Base-by-base conservation (phyloP, 805 yeast species). In the Yamadazyma sp. region DNA sequence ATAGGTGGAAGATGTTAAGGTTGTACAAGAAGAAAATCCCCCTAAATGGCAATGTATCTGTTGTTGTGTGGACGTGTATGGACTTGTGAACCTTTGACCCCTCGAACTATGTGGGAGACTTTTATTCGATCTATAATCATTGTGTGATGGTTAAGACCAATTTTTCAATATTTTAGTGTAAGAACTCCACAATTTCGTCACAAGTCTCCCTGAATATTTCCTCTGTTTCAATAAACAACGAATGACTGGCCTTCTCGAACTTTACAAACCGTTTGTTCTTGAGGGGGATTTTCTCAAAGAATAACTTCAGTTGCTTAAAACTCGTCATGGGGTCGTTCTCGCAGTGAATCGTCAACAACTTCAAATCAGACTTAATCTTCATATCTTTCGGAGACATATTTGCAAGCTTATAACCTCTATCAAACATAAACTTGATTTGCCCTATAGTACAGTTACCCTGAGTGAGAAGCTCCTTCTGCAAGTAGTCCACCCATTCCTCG, bases 291-390 rank as follows among this genome's bases (percentile, higher is more conserved):
- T 58, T 44, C 0, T 58, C 50, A 30, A 67, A 51, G 38, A 78
- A 78, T 36, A 54, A 46, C 38, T 64, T 52, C 24, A 80, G 67
- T 3, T 72, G 78, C 9, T 63, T 55, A 27, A 64, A 59, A 50
- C 73, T 77, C 51, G 82, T 84, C 50, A 84, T 72, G 21, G 69
- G 59, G 53, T 84, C 95, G 13, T 57, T 61, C 5, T 63, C 62
- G 20, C 91, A 88, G 54, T 83, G 91, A 27, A 77, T 48, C 8
- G 83, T 58, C 20, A 80, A 54, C 5, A 84, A 50, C 17, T 33
- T 23, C 4, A 44, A 22, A 12, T 31, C 28, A 10, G 23, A 34
- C 6, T 40, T 44, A 5, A 40, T 4, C 3, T 35, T 10, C 14
- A 44, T 31, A 12, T 37, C 31, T n/a, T 40, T 38, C 2, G 35